Conservation (phyloP, 1,284 basidiomycete genomes). For the Irpex sp. region DNA sequence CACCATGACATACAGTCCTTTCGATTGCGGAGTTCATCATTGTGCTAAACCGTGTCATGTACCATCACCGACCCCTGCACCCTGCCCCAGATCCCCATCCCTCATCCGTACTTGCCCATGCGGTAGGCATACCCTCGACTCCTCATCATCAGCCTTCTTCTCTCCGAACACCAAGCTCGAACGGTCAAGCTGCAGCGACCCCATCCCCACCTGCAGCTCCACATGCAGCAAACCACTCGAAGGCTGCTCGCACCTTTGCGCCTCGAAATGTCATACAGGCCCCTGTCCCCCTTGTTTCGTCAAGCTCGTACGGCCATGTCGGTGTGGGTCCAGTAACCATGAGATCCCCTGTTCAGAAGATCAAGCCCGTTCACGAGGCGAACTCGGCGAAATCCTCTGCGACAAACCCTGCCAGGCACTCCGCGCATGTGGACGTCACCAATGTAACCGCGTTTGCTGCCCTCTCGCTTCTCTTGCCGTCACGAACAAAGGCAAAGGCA, state of each 20-base stretch:
- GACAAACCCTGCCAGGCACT: conserved; percentile 73
- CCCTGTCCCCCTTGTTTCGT: conserved; percentile 75
- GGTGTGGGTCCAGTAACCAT: conserved; percentile 70
- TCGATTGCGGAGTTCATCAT: conserved; percentile 73
- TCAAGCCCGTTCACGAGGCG: conserved; percentile 24
- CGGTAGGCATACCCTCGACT: conserved; percentile 58
- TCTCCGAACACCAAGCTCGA: conserved; percentile 31
- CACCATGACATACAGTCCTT: conserved; percentile 39
- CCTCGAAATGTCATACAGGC: conserved; percentile 52
- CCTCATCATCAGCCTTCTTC: conserved; percentile 29
- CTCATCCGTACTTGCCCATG: conserved; percentile 78
- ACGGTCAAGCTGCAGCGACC: conserved; percentile 64
- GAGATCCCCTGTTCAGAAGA: conserved; percentile 47
- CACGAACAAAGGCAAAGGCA: conserved; percentile 55
- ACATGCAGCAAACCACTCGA: conserved; percentile 63
- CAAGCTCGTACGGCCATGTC: conserved; percentile 67
- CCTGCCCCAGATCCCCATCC: conserved; percentile 74
- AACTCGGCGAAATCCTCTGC: conserved; percentile 64
- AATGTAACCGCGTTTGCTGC: conserved; percentile 81
- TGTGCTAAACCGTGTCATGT: conserved; percentile 74
- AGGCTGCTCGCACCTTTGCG: conserved; percentile 69
- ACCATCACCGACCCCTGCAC: conserved; percentile 51
- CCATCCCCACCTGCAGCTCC: conserved; percentile 75
- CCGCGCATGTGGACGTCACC: conserved; percentile 78
- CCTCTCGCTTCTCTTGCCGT: conserved; percentile 68